Evolutionary conservation across 148 eudicot genomes (phyloP), one percentile per base, ranked within the genome.

Genomic region (Camellia granthamiana): DNA sequence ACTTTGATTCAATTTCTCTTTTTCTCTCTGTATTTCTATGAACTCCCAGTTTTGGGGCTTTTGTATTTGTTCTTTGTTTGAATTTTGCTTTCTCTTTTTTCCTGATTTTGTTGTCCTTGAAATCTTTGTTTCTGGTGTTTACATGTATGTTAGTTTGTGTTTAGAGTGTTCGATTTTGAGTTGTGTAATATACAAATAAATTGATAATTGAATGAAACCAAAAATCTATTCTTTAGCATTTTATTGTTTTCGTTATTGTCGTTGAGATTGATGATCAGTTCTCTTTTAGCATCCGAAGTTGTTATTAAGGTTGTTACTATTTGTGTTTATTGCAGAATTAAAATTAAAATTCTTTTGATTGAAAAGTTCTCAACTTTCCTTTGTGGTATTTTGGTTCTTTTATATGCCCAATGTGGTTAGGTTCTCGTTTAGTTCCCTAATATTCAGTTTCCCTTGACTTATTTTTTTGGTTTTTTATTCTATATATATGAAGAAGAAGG

Each of bases 191-290:
- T 16, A 2, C 19, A 59, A 46, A 46, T 71, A n/a, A 47, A 13
- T 52, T 54, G 76, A 30, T 72, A 42, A 72, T 54, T n/a, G 52
- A 59, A 13, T n/a, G 73, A 69, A 69, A 16, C 73, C 47, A 43
- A 15, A 44, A 7, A 44, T 52, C 11, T 69, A 19, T 69, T 60
- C 65, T 59, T 14, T 1, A 41, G 54, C 68, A 60, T 75, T 75
- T 59, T 19, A 44, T 75, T 9, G 5, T 60, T 15, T 59, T 60
- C 18, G 9, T 52, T 30, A 41, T 72, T 60, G 21, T 60, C 41
- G 58, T 21, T 51, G 55, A 19, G 59, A 46, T 18, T 49, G 75
- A 69, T 69, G 54, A 44, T 18, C 54, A 59, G 11, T 59, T 59
- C 11, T 59, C 1, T 69, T 47, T 18, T 38, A 69, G 54, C 30